Percentiles rank a stretch among this genome's conserved stretches.
Conservation (phyloP, 352 stramenopile genomes). For the Phytophthora pinifolia region DNA sequence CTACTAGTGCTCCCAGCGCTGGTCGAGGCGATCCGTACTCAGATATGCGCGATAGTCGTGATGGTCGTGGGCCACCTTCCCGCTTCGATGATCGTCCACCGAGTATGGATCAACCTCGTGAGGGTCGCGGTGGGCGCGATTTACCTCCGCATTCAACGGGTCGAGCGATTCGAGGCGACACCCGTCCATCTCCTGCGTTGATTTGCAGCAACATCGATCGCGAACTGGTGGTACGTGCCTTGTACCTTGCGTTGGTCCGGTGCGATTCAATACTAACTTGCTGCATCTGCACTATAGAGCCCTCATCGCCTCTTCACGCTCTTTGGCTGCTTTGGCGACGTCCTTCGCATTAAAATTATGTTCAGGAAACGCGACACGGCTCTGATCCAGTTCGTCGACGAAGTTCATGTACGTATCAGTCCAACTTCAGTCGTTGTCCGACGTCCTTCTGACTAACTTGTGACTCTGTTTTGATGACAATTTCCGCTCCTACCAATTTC, state of each 20-base stretch:
- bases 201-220: slow-evolving; percentile 87
- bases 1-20: slow-evolving; percentile 8
- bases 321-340: slow-evolving; percentile 84
- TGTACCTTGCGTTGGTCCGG: not conserved
- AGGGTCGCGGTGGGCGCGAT: slow-evolving; percentile 18
- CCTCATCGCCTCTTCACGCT: slow-evolving; percentile 75
- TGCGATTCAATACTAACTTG: not conserved
- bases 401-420: slow-evolving; percentile 55
- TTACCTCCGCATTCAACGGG: slow-evolving; percentile 68
- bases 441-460: slow-evolving; percentile 14
- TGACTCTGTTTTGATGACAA: slow-evolving; percentile 1
- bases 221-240: slow-evolving; percentile 49
- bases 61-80: slow-evolving; percentile 18
- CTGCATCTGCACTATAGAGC: slow-evolving; percentile 34
- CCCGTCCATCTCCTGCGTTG: slow-evolving; percentile 58
- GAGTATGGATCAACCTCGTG: slow-evolving; percentile 28
- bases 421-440: not conserved
- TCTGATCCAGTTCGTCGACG: slow-evolving; percentile 78
- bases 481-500: not conserved
- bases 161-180: slow-evolving; percentile 55
- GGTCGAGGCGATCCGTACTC: slow-evolving; percentile 28
- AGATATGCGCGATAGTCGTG: slow-evolving; percentile 22
- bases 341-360: slow-evolving; percentile 87
- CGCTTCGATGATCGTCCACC: slow-evolving; percentile 27
- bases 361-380: slow-evolving; percentile 84